Conservation (phyloP, 352 stramenopile species). For the Pythium vanterpoolii region DNA sequence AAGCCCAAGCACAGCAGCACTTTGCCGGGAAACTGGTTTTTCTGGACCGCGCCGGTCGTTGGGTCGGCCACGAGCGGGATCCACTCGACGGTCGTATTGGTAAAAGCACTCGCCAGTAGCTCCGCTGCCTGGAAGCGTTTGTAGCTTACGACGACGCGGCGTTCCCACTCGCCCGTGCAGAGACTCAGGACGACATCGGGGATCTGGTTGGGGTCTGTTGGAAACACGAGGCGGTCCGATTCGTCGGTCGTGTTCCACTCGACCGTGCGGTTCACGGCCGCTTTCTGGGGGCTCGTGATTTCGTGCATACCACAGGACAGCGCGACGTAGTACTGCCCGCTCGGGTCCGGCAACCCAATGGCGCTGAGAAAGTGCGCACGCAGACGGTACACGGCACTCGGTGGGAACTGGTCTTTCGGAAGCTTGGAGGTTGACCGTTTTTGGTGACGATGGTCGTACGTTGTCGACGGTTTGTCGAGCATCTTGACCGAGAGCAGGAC, state of each 20-base stretch:
- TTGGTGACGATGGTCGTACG: slow-evolving; percentile 71
- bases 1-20: slow-evolving; percentile 73
- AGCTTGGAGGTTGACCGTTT: slow-evolving; percentile 58
- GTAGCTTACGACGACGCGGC: slow-evolving; percentile 68
- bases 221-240: slow-evolving; percentile 65
- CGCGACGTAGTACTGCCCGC: slow-evolving; percentile 44
- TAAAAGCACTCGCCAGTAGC: slow-evolving; percentile 49
- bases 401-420: slow-evolving; percentile 40
- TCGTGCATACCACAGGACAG: slow-evolving; percentile 56
- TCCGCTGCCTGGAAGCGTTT: slow-evolving; percentile 60
- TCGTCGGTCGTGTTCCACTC: slow-evolving; percentile 82
- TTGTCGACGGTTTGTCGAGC: slow-evolving; percentile 42
- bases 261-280: slow-evolving; percentile 56
- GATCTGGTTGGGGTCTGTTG: slow-evolving; percentile 51
- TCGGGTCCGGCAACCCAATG: slow-evolving; percentile 46
- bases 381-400: slow-evolving; percentile 59
- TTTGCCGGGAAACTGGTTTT: slow-evolving; percentile 65
- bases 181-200: slow-evolving; percentile 84
- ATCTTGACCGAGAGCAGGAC: slow-evolving; percentile 65
- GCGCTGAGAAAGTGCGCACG: slow-evolving; percentile 62
- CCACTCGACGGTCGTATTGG: slow-evolving; percentile 42
- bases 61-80: slow-evolving; percentile 58
- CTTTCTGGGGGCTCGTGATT: slow-evolving; percentile 47
- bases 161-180: slow-evolving; percentile 55
- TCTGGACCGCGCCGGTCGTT: slow-evolving; percentile 44